Evolutionary conservation across 108 stramenopile species (phyloP), one percentile per base, ranked within the genome.

Genomic region (Parietichytrium sp.): DNA sequence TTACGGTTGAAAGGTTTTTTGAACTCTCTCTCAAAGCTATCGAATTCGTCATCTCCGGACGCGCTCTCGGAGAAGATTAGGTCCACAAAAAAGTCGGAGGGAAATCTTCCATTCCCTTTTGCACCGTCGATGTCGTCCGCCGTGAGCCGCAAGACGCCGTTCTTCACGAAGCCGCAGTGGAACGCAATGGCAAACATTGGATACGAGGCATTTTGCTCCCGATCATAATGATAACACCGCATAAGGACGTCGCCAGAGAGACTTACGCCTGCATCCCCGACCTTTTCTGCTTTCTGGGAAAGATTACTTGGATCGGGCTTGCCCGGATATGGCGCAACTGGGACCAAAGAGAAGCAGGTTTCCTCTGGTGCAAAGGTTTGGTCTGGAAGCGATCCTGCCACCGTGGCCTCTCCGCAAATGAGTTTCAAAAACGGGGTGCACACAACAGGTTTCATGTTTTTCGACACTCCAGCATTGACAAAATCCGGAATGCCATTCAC

Each of bases 131-230:
- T 72, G 23, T 72, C 61, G 1, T 1, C 61, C 10, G 61, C 61
- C 6, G 15, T 10, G 10, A 42, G 38, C 23, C 61, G 61, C 61
- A 72, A 72, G 61, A 72, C 61, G 61, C 61, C 61, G 42, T 72
- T 2, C 23, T 27, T 10, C 23, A 72, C 61, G 45, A 72, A 72
- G 10, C 16, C 33, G 7, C 38, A 45, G 61, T 72, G 61, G 45
- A 72, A 72, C 4, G 61, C 61, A 13, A 72, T 45, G 61, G 61
- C 61, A 72, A 72, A 72, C 61, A 72, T 72, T n/a, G 61, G 61
- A 6, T n/a, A 23, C 13, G 61, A 6, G 10, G 38, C 38, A 33
- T 72, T 33, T 25, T 33, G 36, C 8, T 72, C 29, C 42, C 45
- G 38, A 6, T 72, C 1, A 16, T n/a, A 33, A 25, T 72, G 33